phyloP scores from a whole-genome alignment of 352 stramenopile species.

The Globisporangium cystogenes region DNA sequence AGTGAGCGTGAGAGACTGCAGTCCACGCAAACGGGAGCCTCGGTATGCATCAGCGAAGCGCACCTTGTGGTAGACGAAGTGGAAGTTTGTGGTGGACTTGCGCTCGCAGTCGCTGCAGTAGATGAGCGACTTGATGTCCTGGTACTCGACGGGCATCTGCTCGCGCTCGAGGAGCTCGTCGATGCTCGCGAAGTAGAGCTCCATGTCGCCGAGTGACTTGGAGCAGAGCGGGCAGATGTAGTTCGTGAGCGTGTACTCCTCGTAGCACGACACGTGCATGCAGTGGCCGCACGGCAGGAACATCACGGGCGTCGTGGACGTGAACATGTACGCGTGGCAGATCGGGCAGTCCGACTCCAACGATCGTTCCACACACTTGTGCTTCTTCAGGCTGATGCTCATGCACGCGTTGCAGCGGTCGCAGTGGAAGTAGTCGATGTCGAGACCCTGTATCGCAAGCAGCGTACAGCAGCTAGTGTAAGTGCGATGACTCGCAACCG shows the following conservation, averaged over 20 bases:
- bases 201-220: conserved; percentile 94
- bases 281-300: conserved; percentile 94
- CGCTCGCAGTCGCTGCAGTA: conserved; percentile 86
- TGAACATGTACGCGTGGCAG: conserved; percentile 95
- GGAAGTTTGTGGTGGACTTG: conserved; percentile 78
- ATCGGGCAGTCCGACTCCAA: conserved; percentile 95
- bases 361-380: conserved; percentile 94
- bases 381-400: conserved; percentile 84
- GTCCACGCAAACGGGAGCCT: too few relatives aligned
- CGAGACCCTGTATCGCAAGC: conserved; percentile 86
- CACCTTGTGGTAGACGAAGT: conserved; percentile 89
- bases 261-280: conserved; percentile 96
- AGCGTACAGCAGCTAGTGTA: neutral
- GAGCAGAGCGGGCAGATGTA: conserved; percentile 95
- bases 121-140: conserved; percentile 66
- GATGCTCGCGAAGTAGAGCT: conserved; percentile 82
- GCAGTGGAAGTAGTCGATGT: conserved; percentile 98
- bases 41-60: too few relatives aligned
- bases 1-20: neutral
- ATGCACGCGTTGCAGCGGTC: conserved; percentile 98
- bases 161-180: conserved; percentile 77
- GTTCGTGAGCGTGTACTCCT: conserved; percentile 91
- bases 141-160: conserved; percentile 75
- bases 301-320: conserved; percentile 93
- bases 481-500: neutral